Conservation (phyloP, 2,329 filamentous ascomycete genomes). For the Diaporthe helianthi region DNA sequence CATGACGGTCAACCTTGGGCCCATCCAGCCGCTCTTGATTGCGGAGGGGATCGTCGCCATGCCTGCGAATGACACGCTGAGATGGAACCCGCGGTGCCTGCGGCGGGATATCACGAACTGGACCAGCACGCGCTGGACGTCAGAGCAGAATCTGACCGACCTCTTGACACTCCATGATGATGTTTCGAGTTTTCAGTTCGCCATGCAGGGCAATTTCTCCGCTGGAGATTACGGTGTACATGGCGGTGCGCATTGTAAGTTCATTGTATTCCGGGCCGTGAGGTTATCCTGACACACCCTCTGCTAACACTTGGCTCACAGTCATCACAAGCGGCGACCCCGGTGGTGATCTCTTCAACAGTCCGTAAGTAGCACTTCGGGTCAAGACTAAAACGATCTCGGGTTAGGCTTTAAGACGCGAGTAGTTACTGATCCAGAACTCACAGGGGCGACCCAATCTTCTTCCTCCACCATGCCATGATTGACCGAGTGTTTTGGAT, state of each 20-base stretch:
- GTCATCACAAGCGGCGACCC: conserved; percentile 35
- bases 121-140: conserved; percentile 9
- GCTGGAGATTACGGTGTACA: conserved; percentile 39
- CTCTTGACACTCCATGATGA: background rate
- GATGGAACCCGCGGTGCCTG: conserved; percentile 48
- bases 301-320: background rate
- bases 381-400: background rate
- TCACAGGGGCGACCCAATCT: conserved; percentile 42
- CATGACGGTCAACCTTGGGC: conserved; percentile 45
- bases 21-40: conserved; percentile 33
- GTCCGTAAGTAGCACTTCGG: conserved; percentile 33
- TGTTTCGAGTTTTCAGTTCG: conserved; percentile 45
- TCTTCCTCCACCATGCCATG: conserved; percentile 45
- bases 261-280: too few relatives aligned
- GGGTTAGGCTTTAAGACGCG: too few relatives aligned
- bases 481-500: conserved; percentile 45
- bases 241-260: conserved; percentile 43
- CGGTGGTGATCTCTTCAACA: conserved; percentile 40
- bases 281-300: rapidly evolving
- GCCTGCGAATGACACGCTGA: background rate
- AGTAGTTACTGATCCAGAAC: background rate
- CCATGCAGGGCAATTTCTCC: conserved; percentile 38
- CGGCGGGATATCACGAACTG: conserved; percentile 43
- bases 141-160: background rate
- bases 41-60: background rate